These are phyloP conservation scores for Penicillium silybi DNA, from an alignment of 495 filamentous ascomycete species.

Conservation along the genomic window DNA sequence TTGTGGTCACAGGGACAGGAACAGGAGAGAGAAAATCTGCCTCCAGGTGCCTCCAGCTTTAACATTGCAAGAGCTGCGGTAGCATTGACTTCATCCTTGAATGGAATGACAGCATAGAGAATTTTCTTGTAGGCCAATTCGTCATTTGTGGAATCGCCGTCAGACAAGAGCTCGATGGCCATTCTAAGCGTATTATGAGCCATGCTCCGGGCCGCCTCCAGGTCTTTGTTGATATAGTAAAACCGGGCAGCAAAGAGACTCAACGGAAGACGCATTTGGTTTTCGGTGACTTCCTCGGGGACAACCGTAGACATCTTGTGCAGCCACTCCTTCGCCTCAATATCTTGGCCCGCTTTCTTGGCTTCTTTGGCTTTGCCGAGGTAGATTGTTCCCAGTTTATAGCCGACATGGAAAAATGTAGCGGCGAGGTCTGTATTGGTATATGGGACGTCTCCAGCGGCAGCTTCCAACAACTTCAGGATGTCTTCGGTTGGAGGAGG, in stretches of 20 bases:
- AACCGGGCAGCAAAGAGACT: conserved; percentile 3
- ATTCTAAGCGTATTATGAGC: conserved; percentile 4
- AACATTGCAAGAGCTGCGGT: conserved; percentile 4
- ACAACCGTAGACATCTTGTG: neutral
- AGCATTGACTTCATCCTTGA: conserved; percentile 5
- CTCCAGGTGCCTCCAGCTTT: neutral
- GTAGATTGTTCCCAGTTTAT: neutral
- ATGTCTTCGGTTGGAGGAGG: too few species aligned
- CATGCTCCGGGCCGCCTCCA: neutral
- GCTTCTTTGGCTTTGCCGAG: neutral
- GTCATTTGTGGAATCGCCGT: conserved; percentile 9
- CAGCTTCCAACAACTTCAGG: too few species aligned
- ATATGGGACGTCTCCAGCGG: too few species aligned
- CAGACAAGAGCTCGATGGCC: conserved; percentile 8
- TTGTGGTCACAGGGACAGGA: neutral
- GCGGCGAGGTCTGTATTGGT: too few species aligned
- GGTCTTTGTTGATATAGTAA: neutral
- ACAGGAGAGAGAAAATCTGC: neutral
- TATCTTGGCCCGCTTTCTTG: neutral
- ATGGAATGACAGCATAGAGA: conserved; percentile 1
- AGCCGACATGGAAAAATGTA: too few species aligned
- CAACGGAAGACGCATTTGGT: conserved; percentile 5
- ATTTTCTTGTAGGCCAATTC: conserved; percentile 4
- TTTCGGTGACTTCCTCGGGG: conserved; percentile 2
- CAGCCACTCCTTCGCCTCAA: neutral